phyloP scores from a whole-genome alignment of 352 stramenopile genomes.

The Phytophthora chlamydospora region DNA sequence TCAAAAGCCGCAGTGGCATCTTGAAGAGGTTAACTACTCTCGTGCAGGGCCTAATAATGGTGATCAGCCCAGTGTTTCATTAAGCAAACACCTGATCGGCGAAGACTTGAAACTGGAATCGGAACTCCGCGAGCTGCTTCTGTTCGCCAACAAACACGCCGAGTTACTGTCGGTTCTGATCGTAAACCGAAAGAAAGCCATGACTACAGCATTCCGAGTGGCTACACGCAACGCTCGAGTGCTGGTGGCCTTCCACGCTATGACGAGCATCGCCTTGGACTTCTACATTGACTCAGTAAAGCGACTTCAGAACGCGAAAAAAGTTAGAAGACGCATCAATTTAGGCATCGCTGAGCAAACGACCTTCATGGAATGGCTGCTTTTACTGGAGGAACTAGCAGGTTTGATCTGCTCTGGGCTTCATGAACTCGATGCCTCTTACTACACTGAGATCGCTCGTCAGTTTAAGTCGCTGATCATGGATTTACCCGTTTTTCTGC shows the following conservation, averaged over 20 bases:
- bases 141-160: constrained; percentile 36
- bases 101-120: constrained; percentile 23
- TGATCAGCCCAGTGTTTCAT: constrained; percentile 3
- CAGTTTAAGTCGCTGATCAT: constrained; percentile 39
- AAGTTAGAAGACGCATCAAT: neutral
- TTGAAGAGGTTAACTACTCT: constrained; percentile 7
- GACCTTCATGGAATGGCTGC: constrained; percentile 39
- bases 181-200: constrained; percentile 47
- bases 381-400: constrained; percentile 48
- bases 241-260: constrained; percentile 36
- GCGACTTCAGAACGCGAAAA: constrained; percentile 3
- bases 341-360: constrained; percentile 1
- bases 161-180: constrained; percentile 40
- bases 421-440: constrained; percentile 42
- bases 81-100: constrained; percentile 13
- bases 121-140: constrained; percentile 38
- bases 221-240: constrained; percentile 46
- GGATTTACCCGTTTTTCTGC: constrained; percentile 46
- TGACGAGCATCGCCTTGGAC: constrained; percentile 46
- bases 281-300: constrained; percentile 40
- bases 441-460: constrained; percentile 39
- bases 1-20: constrained; percentile 16
- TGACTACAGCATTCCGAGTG: constrained; percentile 34
- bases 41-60: constrained; percentile 8
- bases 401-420: constrained; percentile 47